These are phyloP conservation scores for Phytophthora pluvialis DNA, from an alignment of 352 stramenopile species.

Conservation along the genomic window DNA sequence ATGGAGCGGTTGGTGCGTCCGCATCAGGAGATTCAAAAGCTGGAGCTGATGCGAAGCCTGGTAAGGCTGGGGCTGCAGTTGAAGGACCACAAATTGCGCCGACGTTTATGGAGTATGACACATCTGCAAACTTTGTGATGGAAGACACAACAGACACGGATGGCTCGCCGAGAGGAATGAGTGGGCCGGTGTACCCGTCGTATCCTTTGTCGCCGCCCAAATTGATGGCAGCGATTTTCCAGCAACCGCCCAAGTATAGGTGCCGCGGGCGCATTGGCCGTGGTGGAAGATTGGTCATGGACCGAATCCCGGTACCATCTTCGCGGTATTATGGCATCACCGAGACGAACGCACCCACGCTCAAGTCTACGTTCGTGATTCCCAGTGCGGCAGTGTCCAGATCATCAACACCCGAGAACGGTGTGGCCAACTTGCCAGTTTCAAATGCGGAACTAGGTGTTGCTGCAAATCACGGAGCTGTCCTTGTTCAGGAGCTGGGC, in stretches of 20 bases:
- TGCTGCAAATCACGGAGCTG: slow-evolving; percentile 48
- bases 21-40: slow-evolving; percentile 21
- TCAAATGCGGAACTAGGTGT: slow-evolving; percentile 23
- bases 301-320: slow-evolving; percentile 67
- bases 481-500: slow-evolving; percentile 71
- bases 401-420: slow-evolving; percentile 9
- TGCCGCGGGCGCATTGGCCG: slow-evolving; percentile 76
- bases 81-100: slow-evolving; percentile 46
- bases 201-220: slow-evolving; percentile 70
- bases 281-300: slow-evolving; percentile 74
- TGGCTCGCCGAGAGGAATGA: slow-evolving; percentile 27
- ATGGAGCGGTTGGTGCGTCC: not conserved
- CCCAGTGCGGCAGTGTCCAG: not conserved
- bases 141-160: slow-evolving; percentile 43
- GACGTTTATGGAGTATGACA: slow-evolving; percentile 83
- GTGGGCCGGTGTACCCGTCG: slow-evolving; percentile 56
- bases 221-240: slow-evolving; percentile 72
- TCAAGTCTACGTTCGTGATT: slow-evolving; percentile 25
- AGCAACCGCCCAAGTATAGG: slow-evolving; percentile 73
- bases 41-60: slow-evolving; percentile 18
- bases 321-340: slow-evolving; percentile 58
- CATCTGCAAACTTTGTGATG: slow-evolving; percentile 67
- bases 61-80: slow-evolving; percentile 22
- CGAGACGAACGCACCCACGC: slow-evolving; percentile 56
- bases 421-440: slow-evolving; percentile 4